phyloP scores from a whole-genome alignment of 805 yeast genomes.

The Cyberlindnera samutprakarnensis region DNA sequence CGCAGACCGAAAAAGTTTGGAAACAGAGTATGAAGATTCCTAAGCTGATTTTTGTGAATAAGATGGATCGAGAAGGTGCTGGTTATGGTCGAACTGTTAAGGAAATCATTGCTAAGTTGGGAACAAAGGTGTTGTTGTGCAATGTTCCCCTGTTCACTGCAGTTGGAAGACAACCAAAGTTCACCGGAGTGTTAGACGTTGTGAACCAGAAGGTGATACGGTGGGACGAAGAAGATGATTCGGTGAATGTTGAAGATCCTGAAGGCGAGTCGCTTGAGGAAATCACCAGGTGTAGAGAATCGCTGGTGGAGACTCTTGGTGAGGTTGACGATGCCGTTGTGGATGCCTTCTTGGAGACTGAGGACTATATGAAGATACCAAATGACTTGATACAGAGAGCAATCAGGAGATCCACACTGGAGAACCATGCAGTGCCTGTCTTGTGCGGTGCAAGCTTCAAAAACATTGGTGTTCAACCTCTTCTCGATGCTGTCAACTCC shows the following conservation, averaged over 20 bases:
- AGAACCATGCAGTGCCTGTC: slow-evolving; percentile 60
- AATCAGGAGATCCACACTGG: slow-evolving; percentile 55
- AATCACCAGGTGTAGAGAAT: slow-evolving; percentile 52
- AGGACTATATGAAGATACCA: slow-evolving; percentile 64
- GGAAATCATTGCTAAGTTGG: slow-evolving; percentile 70
- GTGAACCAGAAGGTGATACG: slow-evolving; percentile 49
- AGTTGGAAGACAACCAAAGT: slow-evolving; percentile 32
- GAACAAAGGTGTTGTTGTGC: slow-evolving; percentile 66
- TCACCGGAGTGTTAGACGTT: slow-evolving; percentile 73
- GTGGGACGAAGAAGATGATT: slow-evolving; percentile 42
- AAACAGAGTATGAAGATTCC: slow-evolving; percentile 78
- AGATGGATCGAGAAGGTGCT: slow-evolving; percentile 96
- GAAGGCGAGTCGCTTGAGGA: slow-evolving; percentile 37
- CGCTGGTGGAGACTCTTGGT: slow-evolving; percentile 76
- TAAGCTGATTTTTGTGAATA: slow-evolving; percentile 72
- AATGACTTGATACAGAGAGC: slow-evolving; percentile 45
- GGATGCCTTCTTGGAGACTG: slow-evolving; percentile 69
- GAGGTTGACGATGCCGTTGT: slow-evolving; percentile 75
- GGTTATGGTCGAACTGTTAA: slow-evolving; percentile 86
- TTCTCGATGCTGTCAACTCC: slow-evolving; percentile 72
- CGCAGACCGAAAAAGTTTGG: slow-evolving; percentile 98
- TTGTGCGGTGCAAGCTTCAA: slow-evolving; percentile 89
- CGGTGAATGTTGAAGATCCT: slow-evolving; percentile 40
- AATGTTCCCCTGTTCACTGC: slow-evolving; percentile 67
- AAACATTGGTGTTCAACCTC: slow-evolving; percentile 92